These are phyloP conservation scores for Mitragyna speciosa DNA, from an alignment of 257 asterid genomes.

Conservation along the genomic window DNA sequence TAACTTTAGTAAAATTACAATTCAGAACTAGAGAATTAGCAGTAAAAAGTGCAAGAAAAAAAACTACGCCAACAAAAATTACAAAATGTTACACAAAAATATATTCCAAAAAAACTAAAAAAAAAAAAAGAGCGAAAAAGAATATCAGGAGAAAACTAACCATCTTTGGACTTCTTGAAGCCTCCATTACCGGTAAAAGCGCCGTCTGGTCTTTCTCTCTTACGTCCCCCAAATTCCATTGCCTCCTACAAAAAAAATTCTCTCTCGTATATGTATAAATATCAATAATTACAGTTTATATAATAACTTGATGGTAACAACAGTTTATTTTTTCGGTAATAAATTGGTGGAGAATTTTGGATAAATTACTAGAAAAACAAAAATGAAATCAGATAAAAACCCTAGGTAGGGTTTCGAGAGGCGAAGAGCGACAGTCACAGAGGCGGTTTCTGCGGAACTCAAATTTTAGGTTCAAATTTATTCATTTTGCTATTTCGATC, in stretches of 20 bases:
- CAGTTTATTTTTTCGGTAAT: not conserved
- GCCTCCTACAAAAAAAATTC: not conserved
- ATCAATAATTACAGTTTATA: not conserved
- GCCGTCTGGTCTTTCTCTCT: slow-evolving; percentile 16
- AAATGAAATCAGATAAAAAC: not conserved
- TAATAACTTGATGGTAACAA: not conserved
- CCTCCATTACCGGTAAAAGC: slow-evolving; percentile 18
- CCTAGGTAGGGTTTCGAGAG: slow-evolving; percentile 17
- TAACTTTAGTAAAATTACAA: not conserved
- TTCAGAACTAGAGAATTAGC: not conserved
- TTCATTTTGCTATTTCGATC: slow-evolving; percentile 10
- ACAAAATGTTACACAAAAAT: not conserved
- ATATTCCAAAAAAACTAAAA: not conserved
- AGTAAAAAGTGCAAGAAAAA: not conserved
- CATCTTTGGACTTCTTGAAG: slow-evolving; percentile 23
- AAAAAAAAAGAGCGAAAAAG: too few relatives aligned
- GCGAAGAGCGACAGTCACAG: not conserved
- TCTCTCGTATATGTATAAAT: not conserved
- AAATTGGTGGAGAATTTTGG: not conserved
- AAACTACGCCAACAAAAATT: not conserved
- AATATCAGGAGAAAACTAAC: slow-evolving; percentile 10
- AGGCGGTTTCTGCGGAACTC: slow-evolving; percentile 15
- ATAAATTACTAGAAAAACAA: not conserved
- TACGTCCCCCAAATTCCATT: slow-evolving; percentile 24
- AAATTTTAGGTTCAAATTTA: slow-evolving; percentile 18